Percentiles rank a stretch among this genome's conserved stretches.
Evolutionary conservation across 768 basidiomycete species (phyloP).

Genomic region (Suillus tomentosus): DNA sequence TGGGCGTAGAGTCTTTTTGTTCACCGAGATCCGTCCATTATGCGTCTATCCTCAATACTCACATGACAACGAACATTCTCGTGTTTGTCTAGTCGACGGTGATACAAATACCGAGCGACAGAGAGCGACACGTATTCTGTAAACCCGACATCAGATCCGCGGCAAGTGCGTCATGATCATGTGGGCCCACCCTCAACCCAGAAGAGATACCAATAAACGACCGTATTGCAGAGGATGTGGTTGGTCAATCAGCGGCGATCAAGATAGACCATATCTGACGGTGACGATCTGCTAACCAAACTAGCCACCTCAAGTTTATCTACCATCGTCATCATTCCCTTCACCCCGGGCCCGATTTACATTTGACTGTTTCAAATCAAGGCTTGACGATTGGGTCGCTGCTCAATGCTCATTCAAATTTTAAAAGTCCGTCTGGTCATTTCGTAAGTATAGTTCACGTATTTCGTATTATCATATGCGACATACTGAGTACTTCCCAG

Average conservation of each 20-base stretch:
- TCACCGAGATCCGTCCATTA: no score
- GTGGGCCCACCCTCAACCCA: not conserved
- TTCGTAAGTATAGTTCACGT: conserved; percentile 47
- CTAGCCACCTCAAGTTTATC: not conserved
- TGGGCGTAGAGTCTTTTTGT: no score
- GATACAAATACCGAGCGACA: not conserved
- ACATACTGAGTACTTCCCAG: not conserved
- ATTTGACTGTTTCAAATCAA: conserved; percentile 35
- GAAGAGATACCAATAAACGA: no score
- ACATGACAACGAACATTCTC: not conserved
- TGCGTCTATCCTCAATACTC: not conserved
- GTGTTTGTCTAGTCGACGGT: not conserved
- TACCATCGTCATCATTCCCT: conserved; percentile 17
- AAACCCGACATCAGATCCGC: not conserved
- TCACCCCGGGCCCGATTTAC: conserved; percentile 23
- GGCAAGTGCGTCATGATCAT: not conserved
- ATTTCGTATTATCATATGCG: not conserved
- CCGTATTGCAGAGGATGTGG: not conserved
- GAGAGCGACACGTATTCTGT: not conserved
- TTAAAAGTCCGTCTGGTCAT: conserved; percentile 48
- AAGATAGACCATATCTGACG: conserved; percentile 21
- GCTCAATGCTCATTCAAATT: not conserved
- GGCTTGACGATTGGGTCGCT: conserved; percentile 38
- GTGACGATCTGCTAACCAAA: conserved; percentile 22
- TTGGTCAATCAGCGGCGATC: not conserved